Base-by-base conservation (phyloP, 148 eudicot species). In the Gaultheria prostrata region DNA sequence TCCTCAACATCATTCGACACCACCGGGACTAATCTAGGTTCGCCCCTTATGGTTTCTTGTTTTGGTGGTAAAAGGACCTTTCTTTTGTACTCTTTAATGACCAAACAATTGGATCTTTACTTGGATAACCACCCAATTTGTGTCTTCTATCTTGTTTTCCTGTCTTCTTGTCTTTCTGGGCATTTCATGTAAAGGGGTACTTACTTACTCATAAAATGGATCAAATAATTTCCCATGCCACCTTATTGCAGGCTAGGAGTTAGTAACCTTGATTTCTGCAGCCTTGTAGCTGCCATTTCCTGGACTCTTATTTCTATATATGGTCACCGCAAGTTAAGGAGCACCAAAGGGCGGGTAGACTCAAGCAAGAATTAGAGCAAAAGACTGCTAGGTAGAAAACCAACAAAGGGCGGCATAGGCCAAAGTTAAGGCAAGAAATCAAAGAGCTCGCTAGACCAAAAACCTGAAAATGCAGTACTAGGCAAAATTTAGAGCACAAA, bases 1-100 rank as follows among this genome's bases (percentile, higher is more conserved):
- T 20, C 46, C 77, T 73, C 88, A 86, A 65, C 88, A 86, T 74
- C 88, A 86, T 67, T 24, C 32, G 24, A 46, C 17, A 45, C 7
- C 78, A 21, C 33, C 79, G 14, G 57, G 35, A 76, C 14, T 77
- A 28, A 6, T 53, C 59, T 26, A 76, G 79, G 13, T 77, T 24
- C 1, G 5, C 12, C 24, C 35, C 6, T 13, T 32, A 32, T 14
- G 13, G 15, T 21, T 61, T 53, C 6, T 59, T 63, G 30, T 24
- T 63, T 26, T 24, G 3, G 71, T 17, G 33, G 6, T 11, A 1
- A 59, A 59, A n/a, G n/a, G n/a, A n/a, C n/a, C n/a, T n/a, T 11
- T 65, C 6, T 70, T 32, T 69, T 69, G 18, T 69, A 28, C 39
- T 69, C 35, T 12, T 69, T 9, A 65, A 65, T 65, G 35, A 12